These are phyloP conservation scores for Ustilago cynodontis DNA, from an alignment of 1,284 basidiomycete species.

Conservation along the genomic window DNA sequence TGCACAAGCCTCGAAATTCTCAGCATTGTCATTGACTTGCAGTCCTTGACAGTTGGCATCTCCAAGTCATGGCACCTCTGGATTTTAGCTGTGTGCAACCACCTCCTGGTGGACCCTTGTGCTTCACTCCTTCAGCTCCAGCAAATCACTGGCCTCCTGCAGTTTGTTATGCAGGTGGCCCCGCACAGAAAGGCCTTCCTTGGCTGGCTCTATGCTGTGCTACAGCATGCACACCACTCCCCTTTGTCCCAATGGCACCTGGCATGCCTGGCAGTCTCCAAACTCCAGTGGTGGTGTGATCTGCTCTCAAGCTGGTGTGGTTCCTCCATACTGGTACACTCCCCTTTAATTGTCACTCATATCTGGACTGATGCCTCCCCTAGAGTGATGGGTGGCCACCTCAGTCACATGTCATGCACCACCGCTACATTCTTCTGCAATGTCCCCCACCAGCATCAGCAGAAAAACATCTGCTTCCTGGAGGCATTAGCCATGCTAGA, in stretches of 20 bases:
- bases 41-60: background rate
- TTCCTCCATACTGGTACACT: background rate
- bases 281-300: background rate
- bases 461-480: background rate
- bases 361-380: background rate
- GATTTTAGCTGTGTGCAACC: background rate
- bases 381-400: background rate
- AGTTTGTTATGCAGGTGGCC: background rate
- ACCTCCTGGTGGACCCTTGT: background rate
- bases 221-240: background rate
- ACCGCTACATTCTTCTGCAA: background rate
- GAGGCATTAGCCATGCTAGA: background rate
- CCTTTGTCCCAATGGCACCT: background rate
- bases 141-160: background rate
- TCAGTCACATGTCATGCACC: background rate
- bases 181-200: background rate
- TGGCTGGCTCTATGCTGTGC: background rate
- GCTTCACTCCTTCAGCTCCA: background rate
- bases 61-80: no score
- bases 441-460: background rate
- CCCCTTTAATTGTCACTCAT: background rate
- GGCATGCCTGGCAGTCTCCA: no score
- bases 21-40: background rate
- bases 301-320: background rate
- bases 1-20: background rate